Evolutionary conservation across 352 stramenopile genomes (phyloP), one percentile per base, ranked within the genome.

Genomic region (Phytophthora citrophthora): DNA sequence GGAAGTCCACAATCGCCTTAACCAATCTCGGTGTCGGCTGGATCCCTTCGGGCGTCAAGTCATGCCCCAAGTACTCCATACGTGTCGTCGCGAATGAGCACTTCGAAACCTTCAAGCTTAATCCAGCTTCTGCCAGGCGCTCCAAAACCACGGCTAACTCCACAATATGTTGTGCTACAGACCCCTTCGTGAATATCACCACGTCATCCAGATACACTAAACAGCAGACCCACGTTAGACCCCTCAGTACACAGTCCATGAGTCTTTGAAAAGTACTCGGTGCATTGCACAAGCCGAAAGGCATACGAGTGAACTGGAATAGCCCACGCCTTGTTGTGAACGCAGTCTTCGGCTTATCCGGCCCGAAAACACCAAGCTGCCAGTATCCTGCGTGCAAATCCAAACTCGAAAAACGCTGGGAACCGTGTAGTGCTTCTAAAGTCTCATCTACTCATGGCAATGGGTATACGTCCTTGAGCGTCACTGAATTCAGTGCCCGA

Each of bases 161-260:
- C 1, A 74, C 54, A 6, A 68, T 27, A 18, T 75, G 65, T 2
- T 38, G 16, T 4, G 57, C 56, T 0, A 74, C 34, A 0, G n/a
- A 23, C 0, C 65, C 61, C 18, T 72, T 68, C 2, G 56, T 64
- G 34, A 61, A 72, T 4, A 77, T 39, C 0, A 77, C 39, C 4
- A 77, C 58, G 26, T 74, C 70, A 36, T 77, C 61, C 0, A 72
- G 20, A 10, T 69, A 74, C n/a, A 78, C 55, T 0, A 74, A 12
- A 15, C 64, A 74, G 9, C 52, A 61, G 6, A 63, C 36, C 54
- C 52, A 73, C 6, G 60, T 53, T 6, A 76, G 16, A 1, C 59
- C 52, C 0, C 69, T 45, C 5, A 77, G 34, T 1, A 65, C 54
- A 27, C 51, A 67, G 15, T 77, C 49, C 58, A 77, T 77, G 2